These are phyloP conservation scores for Ophiocordyceps robertsii DNA, from an alignment of 2,329 filamentous ascomycete genomes.

Conservation along the genomic window DNA sequence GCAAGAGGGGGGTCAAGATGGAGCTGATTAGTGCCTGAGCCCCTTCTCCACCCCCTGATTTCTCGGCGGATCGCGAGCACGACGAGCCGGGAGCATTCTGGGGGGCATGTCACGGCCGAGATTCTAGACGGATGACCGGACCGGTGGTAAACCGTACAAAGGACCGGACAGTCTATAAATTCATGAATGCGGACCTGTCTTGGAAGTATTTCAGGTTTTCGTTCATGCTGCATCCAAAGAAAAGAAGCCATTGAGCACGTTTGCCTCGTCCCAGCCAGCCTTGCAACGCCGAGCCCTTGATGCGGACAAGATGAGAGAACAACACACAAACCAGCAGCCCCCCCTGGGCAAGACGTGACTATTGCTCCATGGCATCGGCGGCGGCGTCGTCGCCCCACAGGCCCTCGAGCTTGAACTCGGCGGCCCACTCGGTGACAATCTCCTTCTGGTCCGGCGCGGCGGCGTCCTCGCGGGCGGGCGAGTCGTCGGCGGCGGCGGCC, in stretches of 20 bases:
- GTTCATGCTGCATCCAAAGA: no score
- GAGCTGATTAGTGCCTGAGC: conserved; percentile 35
- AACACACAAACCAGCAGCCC: not conserved
- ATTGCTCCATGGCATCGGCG: conserved; percentile 39
- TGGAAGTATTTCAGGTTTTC: no score
- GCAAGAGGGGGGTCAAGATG: conserved; percentile 82
- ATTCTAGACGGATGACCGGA: no score
- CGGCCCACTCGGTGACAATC: conserved; percentile 85
- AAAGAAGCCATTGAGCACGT: no score
- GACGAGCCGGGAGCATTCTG: no score
- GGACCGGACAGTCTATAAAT: no score
- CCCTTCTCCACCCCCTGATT: no score
- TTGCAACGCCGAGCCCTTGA: not conserved
- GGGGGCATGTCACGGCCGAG: no score
- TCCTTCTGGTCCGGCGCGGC: conserved; percentile 58
- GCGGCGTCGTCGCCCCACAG: conserved; percentile 59
- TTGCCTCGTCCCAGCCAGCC: no score
- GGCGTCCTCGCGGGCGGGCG: conserved; percentile 24
- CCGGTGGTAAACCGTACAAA: no score
- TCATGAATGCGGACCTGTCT: no score
- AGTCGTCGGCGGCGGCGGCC: conserved; percentile 31
- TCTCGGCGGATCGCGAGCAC: no score
- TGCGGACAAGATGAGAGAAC: not conserved
- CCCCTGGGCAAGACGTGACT: conserved; percentile 2
- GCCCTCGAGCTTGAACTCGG: conserved; percentile 90